Base-by-base conservation (phyloP, 805 yeast genomes). In the Lachancea quebecensis region DNA sequence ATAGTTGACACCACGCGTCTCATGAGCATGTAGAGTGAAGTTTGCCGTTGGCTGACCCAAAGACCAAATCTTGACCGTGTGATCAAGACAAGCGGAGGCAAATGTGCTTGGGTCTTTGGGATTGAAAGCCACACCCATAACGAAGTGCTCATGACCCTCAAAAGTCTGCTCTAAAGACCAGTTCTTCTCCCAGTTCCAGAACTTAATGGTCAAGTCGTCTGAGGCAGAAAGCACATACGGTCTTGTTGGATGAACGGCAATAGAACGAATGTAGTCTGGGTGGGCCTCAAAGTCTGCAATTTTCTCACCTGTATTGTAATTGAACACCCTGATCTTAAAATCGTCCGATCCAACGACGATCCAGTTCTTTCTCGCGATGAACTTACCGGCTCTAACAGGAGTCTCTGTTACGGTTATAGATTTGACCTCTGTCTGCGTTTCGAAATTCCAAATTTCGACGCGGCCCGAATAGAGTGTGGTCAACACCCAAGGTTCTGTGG, bases 21-120 rank as follows among this genome's bases (percentile, higher is more conserved):
- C 96, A 59, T 91, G 96, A 7, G 97, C 95, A 27, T 77, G 74
- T 59, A 93, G 72, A 2, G 99, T 90, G 71, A 86, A 91, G 69
- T 93, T 95, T 50, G 99, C 95, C 30, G 76, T 76, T 17, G 83
- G 67, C 42, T 91, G 83, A 31, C 96, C 95, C 55, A 93, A 70
- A 1, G 95, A 85, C 99, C 99, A 93, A 51, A 93, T 85, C 67
- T 91, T 93, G 47, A 93, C 96, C 15, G 98, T 90, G 58, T 95
- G 82, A 68, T 93, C 99, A 58, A 93, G 74, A 70, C 96, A 90
- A 11, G 96, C 96, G 12, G 96, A 85, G 1, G 98, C 99, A 75
- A 93, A 93, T 34, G 97, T 91, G 69, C 85, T 89, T 54, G 96
- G 88, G 67, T 93, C 99, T 69, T 91, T 93, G 47, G 99, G 98